Conservation (phyloP, 1,284 basidiomycete species). For the Rhodotorula sp. region DNA sequence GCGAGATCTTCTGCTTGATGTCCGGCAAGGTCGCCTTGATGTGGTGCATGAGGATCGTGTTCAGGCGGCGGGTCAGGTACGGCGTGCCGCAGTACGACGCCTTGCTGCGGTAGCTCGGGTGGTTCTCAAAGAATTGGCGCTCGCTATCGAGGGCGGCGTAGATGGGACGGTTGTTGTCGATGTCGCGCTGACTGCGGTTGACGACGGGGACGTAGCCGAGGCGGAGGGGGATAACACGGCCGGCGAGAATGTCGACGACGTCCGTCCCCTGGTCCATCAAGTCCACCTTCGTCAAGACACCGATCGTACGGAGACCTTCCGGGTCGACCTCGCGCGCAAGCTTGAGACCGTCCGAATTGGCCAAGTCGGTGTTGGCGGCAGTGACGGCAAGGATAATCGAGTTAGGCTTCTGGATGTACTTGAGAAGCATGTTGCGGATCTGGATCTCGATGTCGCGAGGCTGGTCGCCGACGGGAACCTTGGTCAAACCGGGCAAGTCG, state of each 20-base stretch:
- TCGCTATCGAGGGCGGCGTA: constrained; percentile 81
- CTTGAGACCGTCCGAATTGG: constrained; percentile 97
- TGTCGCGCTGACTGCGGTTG: constrained; percentile 96
- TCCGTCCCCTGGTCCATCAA: constrained; percentile 97
- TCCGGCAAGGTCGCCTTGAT: constrained; percentile 94
- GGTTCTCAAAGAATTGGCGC: constrained; percentile 88
- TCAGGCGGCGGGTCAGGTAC: constrained; percentile 94
- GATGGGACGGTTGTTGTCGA: constrained; percentile 84
- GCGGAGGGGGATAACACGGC: constrained; percentile 87
- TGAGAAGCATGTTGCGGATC: constrained; percentile 93
- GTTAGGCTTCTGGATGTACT: constrained; percentile 89
- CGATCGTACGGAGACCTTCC: constrained; percentile 90
- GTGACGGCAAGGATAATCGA: constrained; percentile 87
- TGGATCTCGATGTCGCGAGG: constrained; percentile 97
- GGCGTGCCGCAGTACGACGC: constrained; percentile 96
- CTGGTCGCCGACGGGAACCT: constrained; percentile 93
- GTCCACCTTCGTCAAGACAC: constrained; percentile 97
- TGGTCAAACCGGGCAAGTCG: constrained; percentile 93
- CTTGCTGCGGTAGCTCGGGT: constrained; percentile 87
- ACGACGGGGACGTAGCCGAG: constrained; percentile 96
- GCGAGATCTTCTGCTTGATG: constrained; percentile 88
- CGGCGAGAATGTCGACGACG: constrained; percentile 96
- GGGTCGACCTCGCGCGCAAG: constrained; percentile 95
- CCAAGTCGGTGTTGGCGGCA: constrained; percentile 92
- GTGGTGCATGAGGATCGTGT: constrained; percentile 98